Conservation (phyloP, 805 yeast genomes). For the Spathaspora sp. region DNA sequence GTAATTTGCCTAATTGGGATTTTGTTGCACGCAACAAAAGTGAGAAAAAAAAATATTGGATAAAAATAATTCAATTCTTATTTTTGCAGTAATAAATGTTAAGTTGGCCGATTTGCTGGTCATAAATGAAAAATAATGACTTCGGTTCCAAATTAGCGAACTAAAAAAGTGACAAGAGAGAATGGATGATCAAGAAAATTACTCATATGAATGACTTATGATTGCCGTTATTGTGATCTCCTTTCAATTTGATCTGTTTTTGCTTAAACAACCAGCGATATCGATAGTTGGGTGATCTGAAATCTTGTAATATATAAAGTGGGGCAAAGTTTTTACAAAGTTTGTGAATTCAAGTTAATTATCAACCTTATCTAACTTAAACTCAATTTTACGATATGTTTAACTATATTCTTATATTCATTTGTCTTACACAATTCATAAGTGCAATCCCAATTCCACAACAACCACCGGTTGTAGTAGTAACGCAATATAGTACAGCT, state of each 20-base stretch:
- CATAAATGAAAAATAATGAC: background rate
- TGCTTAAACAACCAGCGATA: background rate
- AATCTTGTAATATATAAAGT: background rate
- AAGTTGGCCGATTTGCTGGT: background rate
- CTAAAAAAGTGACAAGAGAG: background rate
- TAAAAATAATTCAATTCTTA: too few relatives aligned
- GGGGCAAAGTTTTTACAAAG: background rate
- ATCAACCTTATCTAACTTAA: background rate
- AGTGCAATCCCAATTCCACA: conserved; percentile 33
- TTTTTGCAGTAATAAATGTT: background rate
- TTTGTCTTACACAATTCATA: conserved; percentile 16
- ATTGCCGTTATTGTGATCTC: background rate
- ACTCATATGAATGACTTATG: background rate
- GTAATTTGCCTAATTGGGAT: conserved; percentile 7
- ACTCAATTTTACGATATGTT: conserved; percentile 1
- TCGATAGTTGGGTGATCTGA: background rate
- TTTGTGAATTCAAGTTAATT: too few relatives aligned
- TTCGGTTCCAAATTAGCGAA: background rate
- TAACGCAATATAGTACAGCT: conserved; percentile 58
- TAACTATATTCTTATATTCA: conserved; percentile 5
- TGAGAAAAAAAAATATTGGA: background rate
- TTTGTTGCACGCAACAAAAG: conserved; percentile 4
- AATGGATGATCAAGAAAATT: background rate
- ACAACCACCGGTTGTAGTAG: conserved; percentile 17
- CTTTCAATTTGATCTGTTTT: background rate